Evolutionary conservation across 371 early-diverging fungal genomes (phyloP).

Genomic region (Circinella minor): DNA sequence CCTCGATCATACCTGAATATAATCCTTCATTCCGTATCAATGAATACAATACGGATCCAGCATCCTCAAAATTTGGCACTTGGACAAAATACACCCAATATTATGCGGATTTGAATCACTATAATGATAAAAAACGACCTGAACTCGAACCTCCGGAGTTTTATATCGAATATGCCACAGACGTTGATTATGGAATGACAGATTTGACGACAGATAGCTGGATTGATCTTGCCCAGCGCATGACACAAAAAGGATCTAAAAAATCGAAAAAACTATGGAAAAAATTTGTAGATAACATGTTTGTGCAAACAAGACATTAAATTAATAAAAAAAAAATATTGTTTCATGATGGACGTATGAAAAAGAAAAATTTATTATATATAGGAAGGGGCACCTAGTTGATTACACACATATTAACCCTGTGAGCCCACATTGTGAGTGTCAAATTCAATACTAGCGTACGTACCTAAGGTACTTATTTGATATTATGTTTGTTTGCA

Average conservation of each 20-base stretch:
- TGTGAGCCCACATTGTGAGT: too few relatives aligned
- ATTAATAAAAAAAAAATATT: background rate
- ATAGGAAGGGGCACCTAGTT: too few relatives aligned
- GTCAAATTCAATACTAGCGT: too few relatives aligned
- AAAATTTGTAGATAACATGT: slow-evolving; percentile 28
- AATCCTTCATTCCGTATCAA: slow-evolving; percentile 71
- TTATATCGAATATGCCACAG: slow-evolving; percentile 59
- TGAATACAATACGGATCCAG: slow-evolving; percentile 39
- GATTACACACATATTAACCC: too few relatives aligned
- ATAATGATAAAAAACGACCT: slow-evolving; percentile 17
- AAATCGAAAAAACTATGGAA: slow-evolving; percentile 27
- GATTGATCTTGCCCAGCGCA: slow-evolving; percentile 43
- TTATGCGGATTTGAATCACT: slow-evolving; percentile 30
- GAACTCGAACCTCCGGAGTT: slow-evolving; percentile 17
- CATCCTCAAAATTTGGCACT: slow-evolving; percentile 19
- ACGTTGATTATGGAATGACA: slow-evolving; percentile 53
- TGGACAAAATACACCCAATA: slow-evolving; percentile 38
- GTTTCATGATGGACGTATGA: too few relatives aligned
- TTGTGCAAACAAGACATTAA: slow-evolving; percentile 34
- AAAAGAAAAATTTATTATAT: too few relatives aligned
- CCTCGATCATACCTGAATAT: slow-evolving; percentile 73
- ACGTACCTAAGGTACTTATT: too few relatives aligned
- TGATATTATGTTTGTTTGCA: too few relatives aligned
- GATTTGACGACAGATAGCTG: slow-evolving; percentile 55
- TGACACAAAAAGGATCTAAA: slow-evolving; percentile 22